phyloP scores from a whole-genome alignment of 2,329 filamentous ascomycete genomes.

The Alternaria atra region DNA sequence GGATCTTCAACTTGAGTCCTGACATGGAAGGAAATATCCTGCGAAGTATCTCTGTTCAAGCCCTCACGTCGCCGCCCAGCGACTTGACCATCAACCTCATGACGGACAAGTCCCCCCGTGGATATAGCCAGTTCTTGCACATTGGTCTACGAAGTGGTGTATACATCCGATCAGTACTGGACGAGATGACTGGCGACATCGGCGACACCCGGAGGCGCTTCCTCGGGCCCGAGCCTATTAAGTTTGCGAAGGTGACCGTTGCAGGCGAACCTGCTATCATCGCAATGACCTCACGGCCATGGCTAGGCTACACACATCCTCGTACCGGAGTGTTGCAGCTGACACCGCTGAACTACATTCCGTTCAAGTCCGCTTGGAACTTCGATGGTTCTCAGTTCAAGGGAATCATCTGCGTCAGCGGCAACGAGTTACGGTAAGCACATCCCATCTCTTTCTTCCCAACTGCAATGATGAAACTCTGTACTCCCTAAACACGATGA shows the following conservation, averaged over 20 bases:
- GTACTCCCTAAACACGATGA: constrained; percentile 58
- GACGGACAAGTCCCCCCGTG: constrained; percentile 90
- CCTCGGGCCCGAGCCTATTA: constrained; percentile 87
- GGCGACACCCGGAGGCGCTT: constrained; percentile 96
- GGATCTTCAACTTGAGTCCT: constrained; percentile 87
- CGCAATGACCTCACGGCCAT: constrained; percentile 90
- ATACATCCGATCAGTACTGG: constrained; percentile 92
- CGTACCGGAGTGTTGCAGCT: constrained; percentile 89
- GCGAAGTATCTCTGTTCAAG: constrained; percentile 93
- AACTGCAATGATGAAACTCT: constrained; percentile 70
- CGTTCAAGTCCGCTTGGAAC: constrained; percentile 93
- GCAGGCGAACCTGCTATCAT: constrained; percentile 85
- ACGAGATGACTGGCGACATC: constrained; percentile 94
- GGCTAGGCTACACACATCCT: constrained; percentile 91
- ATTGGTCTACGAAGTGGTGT: constrained; percentile 96
- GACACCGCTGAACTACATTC: constrained; percentile 87
- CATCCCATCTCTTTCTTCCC: constrained; percentile 36
- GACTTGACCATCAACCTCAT: constrained; percentile 92
- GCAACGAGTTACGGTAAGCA: constrained; percentile 82
- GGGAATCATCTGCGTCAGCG: constrained; percentile 93
- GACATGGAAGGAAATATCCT: constrained; percentile 75
- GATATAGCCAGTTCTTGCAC: constrained; percentile 89
- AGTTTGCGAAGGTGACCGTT: constrained; percentile 89
- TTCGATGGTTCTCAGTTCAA: constrained; percentile 96
- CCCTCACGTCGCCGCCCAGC: constrained; percentile 87